These are phyloP conservation scores for Fusarium virguliforme DNA, from an alignment of 2,329 filamentous ascomycete genomes.

Conservation along the genomic window DNA sequence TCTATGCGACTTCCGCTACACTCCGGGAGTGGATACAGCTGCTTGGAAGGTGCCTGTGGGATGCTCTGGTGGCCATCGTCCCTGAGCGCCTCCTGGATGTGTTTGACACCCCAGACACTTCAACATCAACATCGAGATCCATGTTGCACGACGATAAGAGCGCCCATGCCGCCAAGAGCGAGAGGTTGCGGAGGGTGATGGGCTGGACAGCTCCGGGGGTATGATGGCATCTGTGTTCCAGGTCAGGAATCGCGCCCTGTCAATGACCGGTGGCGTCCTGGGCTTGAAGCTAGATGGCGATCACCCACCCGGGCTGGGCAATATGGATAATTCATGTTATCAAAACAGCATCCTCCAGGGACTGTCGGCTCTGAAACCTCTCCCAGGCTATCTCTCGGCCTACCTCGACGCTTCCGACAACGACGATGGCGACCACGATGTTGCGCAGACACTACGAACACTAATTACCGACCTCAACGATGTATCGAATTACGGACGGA, in stretches of 20 bases:
- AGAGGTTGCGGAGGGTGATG: constrained; percentile 75
- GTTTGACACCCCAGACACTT: constrained; percentile 70
- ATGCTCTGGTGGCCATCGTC: constrained; percentile 70
- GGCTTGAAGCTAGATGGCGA: constrained; percentile 60
- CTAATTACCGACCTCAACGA: constrained; percentile 81
- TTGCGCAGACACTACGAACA: constrained; percentile 70
- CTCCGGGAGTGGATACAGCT: constrained; percentile 50
- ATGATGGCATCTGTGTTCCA: constrained; percentile 72
- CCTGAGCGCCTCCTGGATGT: constrained; percentile 72
- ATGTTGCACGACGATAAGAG: constrained; percentile 58
- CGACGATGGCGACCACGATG: constrained; percentile 54
- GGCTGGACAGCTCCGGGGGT: constrained; percentile 69
- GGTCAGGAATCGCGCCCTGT: constrained; percentile 71
- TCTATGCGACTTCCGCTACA: constrained; percentile 55
- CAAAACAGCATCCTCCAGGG: constrained; percentile 96
- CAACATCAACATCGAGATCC: constrained; percentile 60
- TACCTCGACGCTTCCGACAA: constrained; percentile 55
- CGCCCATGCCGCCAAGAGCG: constrained; percentile 74
- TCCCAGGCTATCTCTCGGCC: constrained; percentile 76
- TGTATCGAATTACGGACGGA: constrained; percentile 78
- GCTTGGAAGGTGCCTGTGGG: constrained; percentile 69
- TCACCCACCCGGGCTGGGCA: constrained; percentile 81
- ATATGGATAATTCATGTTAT: constrained; percentile 96
- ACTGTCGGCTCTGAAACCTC: constrained; percentile 80
- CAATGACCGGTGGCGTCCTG: constrained; percentile 64